Evolutionary conservation across 495 filamentous ascomycete genomes (phyloP), one percentile per base, ranked within the genome.

Genomic region (Haplographium delicatum): DNA sequence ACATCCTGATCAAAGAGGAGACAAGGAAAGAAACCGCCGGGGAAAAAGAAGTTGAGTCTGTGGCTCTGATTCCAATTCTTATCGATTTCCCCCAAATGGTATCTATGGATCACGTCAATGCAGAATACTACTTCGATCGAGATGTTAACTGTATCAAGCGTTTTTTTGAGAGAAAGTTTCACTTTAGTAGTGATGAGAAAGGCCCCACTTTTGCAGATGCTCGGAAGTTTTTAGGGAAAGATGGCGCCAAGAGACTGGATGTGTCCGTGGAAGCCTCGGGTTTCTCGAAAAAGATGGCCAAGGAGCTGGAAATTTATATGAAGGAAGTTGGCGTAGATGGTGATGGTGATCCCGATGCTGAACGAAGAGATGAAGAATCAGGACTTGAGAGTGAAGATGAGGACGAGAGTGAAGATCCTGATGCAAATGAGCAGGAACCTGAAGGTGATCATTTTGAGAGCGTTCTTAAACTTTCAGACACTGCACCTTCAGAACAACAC

Each of bases 1-100:
- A 99, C 62, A 88, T 99, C 50, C 74, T 99, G 16, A 83, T 97
- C 66, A 83, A 89, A 56, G 90, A 95, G 59, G 75, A 80, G 26
- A 68, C 71, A 16, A 67, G 54, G 15, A 45, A 50, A 2, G 51
- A 64, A 27, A 44, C 52, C 5, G 30, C 39, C 1, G 44, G 47
- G 13, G 47, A 44, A 5, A 35, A 42, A 5, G 52, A 54, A 15
- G 33, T 23, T 5, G 63, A 70, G 40, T 57, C 44, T 0, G 48
- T 74, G 20, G 72, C 53, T 5, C 65, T 84, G 1, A 74, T 65
- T 13, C 91, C 93, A 4, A 77, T 94, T 43, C 66, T 97, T 23
- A 99, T 99, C 58, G 94, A 99, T 69, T 99, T 99, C 65, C 93
- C 93, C 1, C 93, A 99, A 69, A 95, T 95, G 85, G 79, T 97